Percentiles rank a stretch among this genome's conserved stretches.
Conservation (phyloP, 2,329 filamentous ascomycete genomes). For the Sphaerulina musiva region DNA sequence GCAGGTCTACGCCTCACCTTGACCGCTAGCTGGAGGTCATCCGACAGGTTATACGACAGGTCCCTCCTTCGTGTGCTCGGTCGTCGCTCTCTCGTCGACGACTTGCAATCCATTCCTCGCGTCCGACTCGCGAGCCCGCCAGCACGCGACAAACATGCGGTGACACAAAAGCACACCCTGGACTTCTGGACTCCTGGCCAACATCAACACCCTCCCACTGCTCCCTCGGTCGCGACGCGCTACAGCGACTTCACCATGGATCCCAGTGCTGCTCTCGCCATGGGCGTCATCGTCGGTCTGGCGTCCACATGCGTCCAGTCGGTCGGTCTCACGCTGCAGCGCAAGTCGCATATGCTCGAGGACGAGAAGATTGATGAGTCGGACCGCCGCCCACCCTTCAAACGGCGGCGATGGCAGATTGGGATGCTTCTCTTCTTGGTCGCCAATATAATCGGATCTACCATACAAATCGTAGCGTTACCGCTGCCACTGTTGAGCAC, state of each 20-base stretch:
- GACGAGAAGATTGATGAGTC: conserved; percentile 81
- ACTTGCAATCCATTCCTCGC: too few relatives aligned
- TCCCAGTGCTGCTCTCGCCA: conserved; percentile 30
- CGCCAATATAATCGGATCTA: conserved; percentile 88
- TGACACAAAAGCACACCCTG: background rate
- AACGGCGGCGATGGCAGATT: conserved; percentile 83
- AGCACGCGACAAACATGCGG: background rate
- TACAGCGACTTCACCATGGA: conserved; percentile 13
- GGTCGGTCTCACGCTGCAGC: conserved; percentile 87
- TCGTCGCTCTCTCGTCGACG: too few relatives aligned
- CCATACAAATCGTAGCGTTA: conserved; percentile 93
- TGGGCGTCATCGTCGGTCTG: conserved; percentile 88
- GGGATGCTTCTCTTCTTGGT: conserved; percentile 97
- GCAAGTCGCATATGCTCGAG: conserved; percentile 96
- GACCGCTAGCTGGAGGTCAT: too few relatives aligned
- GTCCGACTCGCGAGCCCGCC: too few relatives aligned
- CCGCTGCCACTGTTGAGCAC: conserved; percentile 92
- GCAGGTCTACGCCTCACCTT: too few relatives aligned
- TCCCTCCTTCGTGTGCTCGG: too few relatives aligned
- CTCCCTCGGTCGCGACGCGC: conserved; percentile 7
- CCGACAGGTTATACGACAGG: too few relatives aligned
- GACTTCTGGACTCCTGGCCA: background rate
- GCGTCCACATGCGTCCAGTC: conserved; percentile 92
- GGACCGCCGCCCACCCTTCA: conserved; percentile 76
- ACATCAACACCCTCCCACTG: background rate